Evolutionary conservation across 129 eudicot species (phyloP), one percentile per base, ranked within the genome.

Genomic region (Scalesia atractyloides): DNA sequence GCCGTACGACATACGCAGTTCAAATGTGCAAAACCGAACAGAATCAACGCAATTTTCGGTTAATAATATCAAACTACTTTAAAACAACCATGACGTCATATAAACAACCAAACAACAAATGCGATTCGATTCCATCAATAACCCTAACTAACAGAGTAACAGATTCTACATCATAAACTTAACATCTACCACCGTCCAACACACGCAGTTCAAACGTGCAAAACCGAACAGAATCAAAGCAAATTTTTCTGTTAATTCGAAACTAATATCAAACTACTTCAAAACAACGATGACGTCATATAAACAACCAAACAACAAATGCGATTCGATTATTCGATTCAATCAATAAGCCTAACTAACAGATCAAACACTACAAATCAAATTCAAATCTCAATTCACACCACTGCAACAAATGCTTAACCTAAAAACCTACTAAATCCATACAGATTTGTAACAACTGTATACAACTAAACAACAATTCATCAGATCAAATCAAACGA

Each of bases 361-460:
- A 52, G 3, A 52, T 52, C 59, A 52, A 52, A 17, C 12, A 52
- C n/a, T 9, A 59, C 48, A 44, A 11, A 22, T 17, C 3, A 59
- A 46, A 24, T 24, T 1, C 15, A 11, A 46, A 72, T 72, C 58
- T 72, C 41, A 2, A 26, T 44, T 60, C 24, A 7, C 2, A 5
- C 8, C 59, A 52, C 59, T 51, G 16, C 43, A 43, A 44, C 34
- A 1, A n/a, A 58, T 6, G 58, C 57, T 59, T 17, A 16, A 51
- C 49, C 54, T 18, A 67, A 63, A 50, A 76, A 46, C 48, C 51
- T 67, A 5, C 61, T 26, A 57, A 67, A 68, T 67, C 43, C 4
- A 33, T 26, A 57, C 14, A 44, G 49, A 75, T 53, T 47, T 11
- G 5, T 10, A 18, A 2, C 30, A 9, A 22, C 13, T 17, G 22